phyloP scores from a whole-genome alignment of 2,329 filamentous ascomycete genomes.

The Colletotrichum plurivorum region DNA sequence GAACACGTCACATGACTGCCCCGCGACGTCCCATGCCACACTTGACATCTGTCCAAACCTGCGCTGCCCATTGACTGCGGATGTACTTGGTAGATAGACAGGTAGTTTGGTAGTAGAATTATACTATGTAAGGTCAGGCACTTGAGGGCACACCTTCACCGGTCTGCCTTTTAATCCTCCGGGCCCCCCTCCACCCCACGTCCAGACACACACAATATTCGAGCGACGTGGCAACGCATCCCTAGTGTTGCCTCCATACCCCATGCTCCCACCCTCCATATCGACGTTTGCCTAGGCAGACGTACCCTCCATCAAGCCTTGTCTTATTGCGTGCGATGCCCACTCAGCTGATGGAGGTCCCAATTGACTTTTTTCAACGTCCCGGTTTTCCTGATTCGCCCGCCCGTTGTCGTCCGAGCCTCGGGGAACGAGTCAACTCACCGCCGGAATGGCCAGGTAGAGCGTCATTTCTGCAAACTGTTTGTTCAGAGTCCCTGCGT shows the following conservation, averaged over 20 bases:
- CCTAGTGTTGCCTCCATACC: conserved; percentile 18
- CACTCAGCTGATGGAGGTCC: background rate
- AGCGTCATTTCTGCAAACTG: background rate
- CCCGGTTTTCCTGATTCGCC: conserved; percentile 2
- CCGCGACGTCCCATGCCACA: conserved; percentile 34
- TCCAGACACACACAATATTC: conserved; percentile 4
- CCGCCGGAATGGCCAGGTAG: background rate
- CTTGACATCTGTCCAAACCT: conserved; percentile 11
- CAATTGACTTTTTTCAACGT: conserved; percentile 12
- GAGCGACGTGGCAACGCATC: conserved; percentile 39
- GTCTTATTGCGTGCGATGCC: conserved; percentile 1
- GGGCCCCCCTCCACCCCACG: conserved; percentile 11
- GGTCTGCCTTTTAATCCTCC: conserved; percentile 1
- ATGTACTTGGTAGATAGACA: no score
- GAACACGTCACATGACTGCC: conserved; percentile 38
- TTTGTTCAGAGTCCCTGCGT: background rate
- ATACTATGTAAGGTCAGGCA: background rate
- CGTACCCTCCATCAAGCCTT: background rate
- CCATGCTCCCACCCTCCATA: conserved; percentile 1
- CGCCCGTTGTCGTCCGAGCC: background rate
- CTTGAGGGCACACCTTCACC: background rate
- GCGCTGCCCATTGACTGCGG: conserved; percentile 5
- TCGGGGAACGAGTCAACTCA: conserved; percentile 13
- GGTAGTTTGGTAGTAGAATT: no score
- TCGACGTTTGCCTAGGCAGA: conserved; percentile 20